phyloP scores from a whole-genome alignment of 345 rosid species.

The Firmiana major region DNA sequence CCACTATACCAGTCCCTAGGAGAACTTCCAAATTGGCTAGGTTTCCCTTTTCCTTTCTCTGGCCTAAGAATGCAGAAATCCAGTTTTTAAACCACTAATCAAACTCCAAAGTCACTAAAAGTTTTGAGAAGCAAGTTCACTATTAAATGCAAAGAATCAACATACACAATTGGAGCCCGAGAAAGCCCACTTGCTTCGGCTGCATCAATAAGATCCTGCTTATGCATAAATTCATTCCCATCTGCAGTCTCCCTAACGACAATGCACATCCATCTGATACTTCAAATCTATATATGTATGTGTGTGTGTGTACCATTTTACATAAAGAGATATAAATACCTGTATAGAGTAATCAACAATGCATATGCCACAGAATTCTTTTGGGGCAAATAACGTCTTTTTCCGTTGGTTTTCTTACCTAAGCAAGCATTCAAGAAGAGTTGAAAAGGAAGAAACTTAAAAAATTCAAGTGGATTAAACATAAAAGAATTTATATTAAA shows the following conservation, averaged over 20 bases:
- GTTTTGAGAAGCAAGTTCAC: not conserved
- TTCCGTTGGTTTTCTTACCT: slow-evolving; percentile 52
- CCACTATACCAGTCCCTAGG: slow-evolving; percentile 85
- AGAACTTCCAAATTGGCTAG: slow-evolving; percentile 67
- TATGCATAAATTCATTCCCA: slow-evolving; percentile 73
- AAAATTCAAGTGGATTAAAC: slow-evolving; percentile 9
- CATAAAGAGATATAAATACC: slow-evolving; percentile 34
- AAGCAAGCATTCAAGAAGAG: slow-evolving; percentile 10
- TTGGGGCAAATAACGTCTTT: slow-evolving; percentile 64
- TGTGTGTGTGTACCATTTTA: not conserved
- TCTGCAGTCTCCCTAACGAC: slow-evolving; percentile 48
- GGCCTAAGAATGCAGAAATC: slow-evolving; percentile 46
- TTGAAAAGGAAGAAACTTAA: not conserved
- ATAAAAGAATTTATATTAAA: slow-evolving; percentile 6
- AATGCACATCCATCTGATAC: slow-evolving; percentile 10
- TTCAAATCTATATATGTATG: slow-evolving; percentile 7
- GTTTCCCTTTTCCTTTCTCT: slow-evolving; percentile 76
- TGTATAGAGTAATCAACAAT: slow-evolving; percentile 65
- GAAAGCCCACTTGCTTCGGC: slow-evolving; percentile 97
- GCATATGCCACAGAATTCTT: slow-evolving; percentile 86
- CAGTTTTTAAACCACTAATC: slow-evolving; percentile 10
- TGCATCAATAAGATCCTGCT: slow-evolving; percentile 87
- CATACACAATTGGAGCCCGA: slow-evolving; percentile 65
- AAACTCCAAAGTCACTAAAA: not conserved
- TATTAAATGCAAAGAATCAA: slow-evolving; percentile 4